Conservation (phyloP, 2,329 filamentous ascomycete species). For the Claviceps pazoutovae region DNA sequence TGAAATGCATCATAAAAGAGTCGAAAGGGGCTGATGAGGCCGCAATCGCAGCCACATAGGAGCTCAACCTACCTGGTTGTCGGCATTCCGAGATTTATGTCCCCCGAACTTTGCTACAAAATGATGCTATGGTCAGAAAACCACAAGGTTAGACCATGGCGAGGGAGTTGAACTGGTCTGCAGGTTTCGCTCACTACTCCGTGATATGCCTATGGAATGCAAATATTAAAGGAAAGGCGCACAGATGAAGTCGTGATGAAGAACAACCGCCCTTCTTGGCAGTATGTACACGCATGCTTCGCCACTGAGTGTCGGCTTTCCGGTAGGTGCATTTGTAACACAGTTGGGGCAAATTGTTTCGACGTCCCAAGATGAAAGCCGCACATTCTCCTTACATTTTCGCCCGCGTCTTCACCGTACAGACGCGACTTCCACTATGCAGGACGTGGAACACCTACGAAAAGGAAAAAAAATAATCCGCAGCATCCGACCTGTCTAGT, state of each 20-base stretch:
- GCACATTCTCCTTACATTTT: constrained; percentile 14
- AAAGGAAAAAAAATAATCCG: constrained; percentile 7
- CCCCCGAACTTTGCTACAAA: constrained; percentile 9
- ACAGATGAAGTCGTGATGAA: neutral
- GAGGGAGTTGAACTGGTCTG: constrained; percentile 12
- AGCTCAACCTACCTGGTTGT: constrained; percentile 29
- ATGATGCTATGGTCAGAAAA: constrained; percentile 9
- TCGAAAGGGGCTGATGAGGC: too few species aligned
- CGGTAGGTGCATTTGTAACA: constrained; percentile 11
- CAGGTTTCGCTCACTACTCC: constrained; percentile 7
- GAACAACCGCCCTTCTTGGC: constrained; percentile 8
- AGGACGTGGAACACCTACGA: constrained; percentile 11
- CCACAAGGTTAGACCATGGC: constrained; percentile 8
- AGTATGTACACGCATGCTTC: constrained; percentile 11
- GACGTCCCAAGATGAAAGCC: neutral
- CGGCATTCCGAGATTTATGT: constrained; percentile 29
- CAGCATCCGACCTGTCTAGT: constrained; percentile 7
- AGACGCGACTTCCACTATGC: constrained; percentile 11
- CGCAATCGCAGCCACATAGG: constrained; percentile 19
- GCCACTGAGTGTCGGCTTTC: constrained; percentile 13
- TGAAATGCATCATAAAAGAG: too few species aligned
- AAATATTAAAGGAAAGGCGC: neutral
- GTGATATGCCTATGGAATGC: constrained; percentile 1
- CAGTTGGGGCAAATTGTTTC: constrained; percentile 8
- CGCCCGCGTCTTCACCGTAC: constrained; percentile 13